Conservation (phyloP, 441 rosid species). For the Euphorbia schlechtendalii region DNA sequence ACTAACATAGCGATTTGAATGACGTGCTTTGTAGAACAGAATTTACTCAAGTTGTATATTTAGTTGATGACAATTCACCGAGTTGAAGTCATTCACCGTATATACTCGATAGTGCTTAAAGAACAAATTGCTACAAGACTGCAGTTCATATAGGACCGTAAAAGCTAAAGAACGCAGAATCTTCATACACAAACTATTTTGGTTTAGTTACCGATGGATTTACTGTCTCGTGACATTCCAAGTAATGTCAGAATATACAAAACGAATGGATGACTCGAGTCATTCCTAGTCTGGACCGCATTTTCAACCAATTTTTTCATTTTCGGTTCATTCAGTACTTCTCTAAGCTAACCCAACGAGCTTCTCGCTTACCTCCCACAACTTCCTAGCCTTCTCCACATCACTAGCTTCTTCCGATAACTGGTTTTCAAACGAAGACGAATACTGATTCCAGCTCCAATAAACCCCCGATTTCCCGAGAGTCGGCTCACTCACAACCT, state of each 20-base stretch:
- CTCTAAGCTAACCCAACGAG: slow-evolving; percentile 65
- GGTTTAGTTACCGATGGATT: not conserved
- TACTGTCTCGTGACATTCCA: slow-evolving; percentile 1
- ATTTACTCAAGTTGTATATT: too few relatives aligned
- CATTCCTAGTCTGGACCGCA: not conserved
- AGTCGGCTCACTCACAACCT: slow-evolving; percentile 76
- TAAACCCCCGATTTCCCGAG: slow-evolving; percentile 80
- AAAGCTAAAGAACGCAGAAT: too few relatives aligned
- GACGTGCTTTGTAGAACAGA: too few relatives aligned
- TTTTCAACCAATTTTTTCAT: not conserved
- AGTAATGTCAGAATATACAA: slow-evolving; percentile 9
- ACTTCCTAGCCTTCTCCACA: slow-evolving; percentile 63
- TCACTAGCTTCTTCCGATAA: slow-evolving; percentile 81
- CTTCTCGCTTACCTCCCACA: slow-evolving; percentile 88
- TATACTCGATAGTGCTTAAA: too few relatives aligned
- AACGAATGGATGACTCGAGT: not conserved
- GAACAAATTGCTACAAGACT: too few relatives aligned
- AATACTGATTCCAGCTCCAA: slow-evolving; percentile 93
- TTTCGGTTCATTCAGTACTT: not conserved
- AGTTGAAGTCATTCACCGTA: too few relatives aligned
- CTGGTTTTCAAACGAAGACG: slow-evolving; percentile 82
- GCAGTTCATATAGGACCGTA: too few relatives aligned
- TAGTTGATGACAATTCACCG: too few relatives aligned
- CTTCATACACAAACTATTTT: too few relatives aligned
- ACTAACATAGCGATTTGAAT: too few relatives aligned